phyloP scores from a whole-genome alignment of 139 green algal genomes.

The Chlamydomonas incerta region DNA sequence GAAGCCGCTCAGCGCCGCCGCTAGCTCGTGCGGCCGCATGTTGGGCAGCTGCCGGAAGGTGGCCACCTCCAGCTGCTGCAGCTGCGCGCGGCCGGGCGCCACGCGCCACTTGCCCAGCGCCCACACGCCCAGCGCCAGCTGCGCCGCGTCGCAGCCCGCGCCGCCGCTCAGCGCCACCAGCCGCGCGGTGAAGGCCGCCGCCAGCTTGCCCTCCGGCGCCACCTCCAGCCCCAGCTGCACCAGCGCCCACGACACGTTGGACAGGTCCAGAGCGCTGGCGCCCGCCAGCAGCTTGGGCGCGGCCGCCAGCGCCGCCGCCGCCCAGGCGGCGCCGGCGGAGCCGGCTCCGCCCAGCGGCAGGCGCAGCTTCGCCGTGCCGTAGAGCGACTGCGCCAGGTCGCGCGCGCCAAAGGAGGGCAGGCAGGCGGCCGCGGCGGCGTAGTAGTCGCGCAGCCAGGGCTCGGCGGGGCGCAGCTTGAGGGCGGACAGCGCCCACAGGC shows the following conservation, averaged over 20 bases:
- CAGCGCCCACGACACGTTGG: conserved; percentile 44
- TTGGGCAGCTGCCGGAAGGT: conserved; percentile 40
- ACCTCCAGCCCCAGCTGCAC: conserved; percentile 27
- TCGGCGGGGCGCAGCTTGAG: conserved; percentile 38
- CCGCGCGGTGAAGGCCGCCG: not conserved
- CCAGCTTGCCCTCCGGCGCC: not conserved
- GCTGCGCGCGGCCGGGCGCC: not conserved
- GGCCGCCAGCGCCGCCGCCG: not conserved
- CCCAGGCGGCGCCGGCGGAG: not conserved
- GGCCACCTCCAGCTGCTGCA: conserved; percentile 40
- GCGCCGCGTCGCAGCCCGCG: not conserved
- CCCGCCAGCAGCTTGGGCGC: conserved; percentile 14
- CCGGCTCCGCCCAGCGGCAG: not conserved
- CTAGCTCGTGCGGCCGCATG: conserved; percentile 47
- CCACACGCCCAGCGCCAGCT: conserved; percentile 53
- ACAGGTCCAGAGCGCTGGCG: conserved; percentile 42
- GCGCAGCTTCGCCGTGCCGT: conserved; percentile 45
- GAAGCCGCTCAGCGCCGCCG: conserved; percentile 44
- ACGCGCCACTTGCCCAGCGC: conserved; percentile 48
- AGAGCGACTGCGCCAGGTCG: conserved; percentile 49
- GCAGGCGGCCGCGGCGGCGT: not conserved
- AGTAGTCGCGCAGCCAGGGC: conserved; percentile 45
- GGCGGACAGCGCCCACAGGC: conserved; percentile 34
- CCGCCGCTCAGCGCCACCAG: conserved; percentile 26
- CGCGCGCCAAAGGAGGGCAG: conserved; percentile 38